A percentile compares a stretch with the other conserved stretches of the same genome.
Conservation (phyloP, 768 basidiomycete genomes). For the Tricholoma sp. region DNA sequence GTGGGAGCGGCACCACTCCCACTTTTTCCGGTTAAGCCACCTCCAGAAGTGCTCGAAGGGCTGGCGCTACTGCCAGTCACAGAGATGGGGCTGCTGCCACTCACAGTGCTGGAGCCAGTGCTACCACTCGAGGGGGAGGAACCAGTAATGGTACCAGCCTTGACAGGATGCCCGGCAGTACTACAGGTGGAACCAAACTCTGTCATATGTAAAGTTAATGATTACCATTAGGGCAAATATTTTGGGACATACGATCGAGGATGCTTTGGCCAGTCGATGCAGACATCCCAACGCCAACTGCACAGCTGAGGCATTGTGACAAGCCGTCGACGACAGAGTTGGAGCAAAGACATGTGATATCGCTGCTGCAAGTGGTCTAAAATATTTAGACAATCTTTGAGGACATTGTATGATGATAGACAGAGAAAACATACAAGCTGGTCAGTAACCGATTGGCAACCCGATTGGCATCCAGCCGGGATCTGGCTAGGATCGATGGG, state of each 20-base stretch:
- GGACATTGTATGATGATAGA: neutral
- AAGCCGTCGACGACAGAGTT: neutral
- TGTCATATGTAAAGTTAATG: neutral
- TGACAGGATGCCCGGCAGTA: conserved; percentile 5
- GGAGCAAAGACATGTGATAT: conserved; percentile 7
- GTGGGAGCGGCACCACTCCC: neutral
- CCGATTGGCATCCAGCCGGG: neutral
- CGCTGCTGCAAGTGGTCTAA: conserved; percentile 1
- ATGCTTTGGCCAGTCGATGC: conserved; percentile 2
- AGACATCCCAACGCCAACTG: conserved; percentile 5
- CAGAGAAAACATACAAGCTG: neutral
- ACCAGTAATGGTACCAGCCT: conserved; percentile 3
- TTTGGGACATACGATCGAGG: conserved; percentile 5
- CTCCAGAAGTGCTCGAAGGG: neutral
- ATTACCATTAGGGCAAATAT: neutral
- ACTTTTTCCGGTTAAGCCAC: neutral
- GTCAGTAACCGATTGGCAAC: neutral
- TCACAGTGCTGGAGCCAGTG: neutral
- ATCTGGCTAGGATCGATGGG: conserved; percentile 4
- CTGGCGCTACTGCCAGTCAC: neutral
- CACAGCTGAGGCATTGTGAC: conserved; percentile 8
- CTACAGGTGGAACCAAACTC: conserved; percentile 5
- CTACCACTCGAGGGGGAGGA: neutral
- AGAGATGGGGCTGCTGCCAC: neutral
- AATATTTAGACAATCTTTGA: neutral